Base-by-base conservation (phyloP, 768 basidiomycete species). In the Phanerochaete carnosa region DNA sequence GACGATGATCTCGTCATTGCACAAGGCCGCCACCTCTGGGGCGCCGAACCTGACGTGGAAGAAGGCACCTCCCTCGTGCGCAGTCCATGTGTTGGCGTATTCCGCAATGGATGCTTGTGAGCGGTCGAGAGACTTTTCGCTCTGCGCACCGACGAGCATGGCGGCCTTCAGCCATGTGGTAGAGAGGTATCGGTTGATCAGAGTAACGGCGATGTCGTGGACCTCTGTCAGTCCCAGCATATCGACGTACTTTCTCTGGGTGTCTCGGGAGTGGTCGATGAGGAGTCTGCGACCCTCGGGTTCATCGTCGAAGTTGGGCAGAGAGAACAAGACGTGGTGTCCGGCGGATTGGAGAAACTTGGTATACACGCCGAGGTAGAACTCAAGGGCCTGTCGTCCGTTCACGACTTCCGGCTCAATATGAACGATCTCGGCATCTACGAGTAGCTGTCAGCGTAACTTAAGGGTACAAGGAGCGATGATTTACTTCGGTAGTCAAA, bases 1-100 rank as follows among this genome's bases (percentile, higher is more conserved):
- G 16, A 70, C n/a, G 25, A 71, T 55, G 23, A 67, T 65, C 56
- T 72, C 71, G 28, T 60, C 43, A 29, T 65, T 49, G 58, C 71
- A 72, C 13, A 70, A 33, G 6, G 65, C 57, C 3, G 56, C 37
- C 26, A 72, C 50, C 29, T 56, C 56, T 11, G 70, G 69, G 13
- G 70, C 53, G n/a, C 67, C 68, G 22, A 70, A 62, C 49, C 61
- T 63, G 39, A 69, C 23, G 45, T 64, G 64, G 61, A 68, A 67
- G 49, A 65, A 62, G 15, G 57, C 28, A 53, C 60, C 56, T n/a
- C 55, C 50, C 1, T 50, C 60, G 52, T 50, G 49, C 0, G 54
- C 22, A n/a, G 53, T 53, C 60, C 62, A 69, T 5, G 60, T 56
- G 39, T 51, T 59, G 22, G 57, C 46, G 46, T 63, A 63, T 45